A percentile compares a stretch with the other conserved stretches of the same genome.
Conservation (phyloP, 2,329 filamentous ascomycete genomes). For the Calonectria pteridis region DNA sequence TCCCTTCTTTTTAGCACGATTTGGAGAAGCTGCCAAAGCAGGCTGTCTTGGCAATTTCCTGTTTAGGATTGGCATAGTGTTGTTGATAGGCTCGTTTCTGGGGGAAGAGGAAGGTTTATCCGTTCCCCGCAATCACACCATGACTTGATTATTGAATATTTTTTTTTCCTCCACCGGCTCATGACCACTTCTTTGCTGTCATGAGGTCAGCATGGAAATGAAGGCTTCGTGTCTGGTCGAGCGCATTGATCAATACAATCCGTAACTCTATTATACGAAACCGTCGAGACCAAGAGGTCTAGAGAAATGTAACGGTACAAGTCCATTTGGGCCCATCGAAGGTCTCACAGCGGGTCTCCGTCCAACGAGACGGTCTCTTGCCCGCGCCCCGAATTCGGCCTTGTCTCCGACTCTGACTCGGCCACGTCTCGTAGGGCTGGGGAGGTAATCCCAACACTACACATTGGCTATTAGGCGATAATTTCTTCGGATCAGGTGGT, state of each 20-base stretch:
- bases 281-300: not conserved
- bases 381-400: slow-evolving; percentile 19
- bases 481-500: slow-evolving; percentile 11
- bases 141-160: not conserved
- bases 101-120: not conserved
- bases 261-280: not conserved
- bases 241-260: not conserved
- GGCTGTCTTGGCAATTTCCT: not conserved
- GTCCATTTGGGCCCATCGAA: not conserved
- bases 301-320: slow-evolving; percentile 17
- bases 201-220: not conserved
- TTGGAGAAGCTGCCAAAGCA: not conserved
- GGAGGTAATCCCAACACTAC: not conserved
- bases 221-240: not conserved
- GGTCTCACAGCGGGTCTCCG: slow-evolving; percentile 10
- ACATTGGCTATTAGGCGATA: slow-evolving; percentile 10
- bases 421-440: not conserved
- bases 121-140: not conserved
- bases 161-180: not conserved
- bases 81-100: not conserved
- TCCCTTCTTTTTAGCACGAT: not conserved
- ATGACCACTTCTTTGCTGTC: not conserved
- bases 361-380: slow-evolving; percentile 17
- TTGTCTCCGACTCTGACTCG: slow-evolving; percentile 23
- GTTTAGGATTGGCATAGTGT: not conserved